Percentiles rank a stretch among this genome's conserved stretches.
phyloP scores from a whole-genome alignment of 2,329 filamentous ascomycete species.

The Tolypocladium ophioglossoides region DNA sequence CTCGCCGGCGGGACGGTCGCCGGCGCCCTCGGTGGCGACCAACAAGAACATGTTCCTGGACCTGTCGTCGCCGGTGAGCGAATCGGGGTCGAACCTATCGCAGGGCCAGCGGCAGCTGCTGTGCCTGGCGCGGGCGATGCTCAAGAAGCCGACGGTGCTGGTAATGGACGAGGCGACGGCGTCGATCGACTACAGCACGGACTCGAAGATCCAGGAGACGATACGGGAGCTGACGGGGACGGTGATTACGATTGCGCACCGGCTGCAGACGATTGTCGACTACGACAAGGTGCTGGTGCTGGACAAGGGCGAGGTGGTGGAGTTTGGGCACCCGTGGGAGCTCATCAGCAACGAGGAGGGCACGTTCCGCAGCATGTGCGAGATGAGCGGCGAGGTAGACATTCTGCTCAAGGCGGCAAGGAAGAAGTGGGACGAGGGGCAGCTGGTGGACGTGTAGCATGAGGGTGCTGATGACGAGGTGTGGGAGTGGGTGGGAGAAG shows the following conservation, averaged over 20 bases:
- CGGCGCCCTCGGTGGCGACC: conserved; percentile 34
- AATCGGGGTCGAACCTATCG: conserved; percentile 88
- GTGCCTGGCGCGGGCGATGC: conserved; percentile 83
- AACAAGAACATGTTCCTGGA: conserved; percentile 96
- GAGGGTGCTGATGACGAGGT: not conserved
- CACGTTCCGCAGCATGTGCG: conserved; percentile 52
- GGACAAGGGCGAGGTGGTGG: conserved; percentile 77
- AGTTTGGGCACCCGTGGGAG: conserved; percentile 84
- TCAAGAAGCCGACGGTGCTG: conserved; percentile 86
- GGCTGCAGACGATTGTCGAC: conserved; percentile 92
- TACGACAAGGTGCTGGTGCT: conserved; percentile 96
- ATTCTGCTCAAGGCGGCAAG: conserved; percentile 41
- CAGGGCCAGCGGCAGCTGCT: conserved; percentile 93
- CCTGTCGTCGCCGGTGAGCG: conserved; percentile 70
- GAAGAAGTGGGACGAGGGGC: conserved; percentile 36
- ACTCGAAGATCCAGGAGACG: conserved; percentile 91
- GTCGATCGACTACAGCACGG: conserved; percentile 92
- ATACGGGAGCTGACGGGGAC: conserved; percentile 90
- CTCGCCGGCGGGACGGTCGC: conserved; percentile 9
- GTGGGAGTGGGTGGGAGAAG: conserved; percentile 1
- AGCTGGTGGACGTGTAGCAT: conserved; percentile 22
- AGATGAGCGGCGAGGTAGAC: conserved; percentile 50
- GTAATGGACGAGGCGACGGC: conserved; percentile 99
- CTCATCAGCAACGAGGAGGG: conserved; percentile 63
- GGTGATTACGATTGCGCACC: conserved; percentile 92